Evolutionary conservation across 176 grass and related monocot species (phyloP).

Genomic region (Triticum turgidum): DNA sequence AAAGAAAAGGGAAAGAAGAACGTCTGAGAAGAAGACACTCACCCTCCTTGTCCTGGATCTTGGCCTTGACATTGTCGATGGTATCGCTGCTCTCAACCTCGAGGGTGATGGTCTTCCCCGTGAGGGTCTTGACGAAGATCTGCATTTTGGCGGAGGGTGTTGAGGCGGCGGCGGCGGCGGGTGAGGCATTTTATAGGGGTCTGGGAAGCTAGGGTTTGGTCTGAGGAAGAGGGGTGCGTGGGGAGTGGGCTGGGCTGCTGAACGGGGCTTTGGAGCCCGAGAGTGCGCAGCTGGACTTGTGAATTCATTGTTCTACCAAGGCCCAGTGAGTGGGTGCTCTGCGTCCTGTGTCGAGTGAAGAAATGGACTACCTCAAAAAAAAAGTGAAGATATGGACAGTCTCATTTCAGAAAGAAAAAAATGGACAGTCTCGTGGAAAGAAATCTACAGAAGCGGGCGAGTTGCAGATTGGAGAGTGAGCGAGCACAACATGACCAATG

Average conservation of each 20-base stretch:
- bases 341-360: no score
- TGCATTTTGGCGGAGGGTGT: constrained; percentile 46
- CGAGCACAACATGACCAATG: no score
- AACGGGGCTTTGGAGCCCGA: no score
- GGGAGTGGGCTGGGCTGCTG: neutral
- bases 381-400: no score
- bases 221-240: neutral
- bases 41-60: constrained; percentile 91
- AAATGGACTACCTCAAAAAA: no score
- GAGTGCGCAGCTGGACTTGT: no score
- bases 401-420: no score
- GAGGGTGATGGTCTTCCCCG: constrained; percentile 97
- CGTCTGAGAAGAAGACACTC: neutral
- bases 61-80: constrained; percentile 95
- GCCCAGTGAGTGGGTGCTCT: no score
- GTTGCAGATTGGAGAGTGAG: no score
- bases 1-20: neutral
- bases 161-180: neutral
- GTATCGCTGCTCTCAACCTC: constrained; percentile 99
- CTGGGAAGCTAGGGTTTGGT: constrained; percentile 40
- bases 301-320: no score
- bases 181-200: neutral
- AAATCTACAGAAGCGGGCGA: no score
- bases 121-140: constrained; percentile 94
- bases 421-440: no score